Percentiles rank a stretch among this genome's conserved stretches.
phyloP scores from a whole-genome alignment of 495 filamentous ascomycete genomes.

The Durotheca rogersii region DNA sequence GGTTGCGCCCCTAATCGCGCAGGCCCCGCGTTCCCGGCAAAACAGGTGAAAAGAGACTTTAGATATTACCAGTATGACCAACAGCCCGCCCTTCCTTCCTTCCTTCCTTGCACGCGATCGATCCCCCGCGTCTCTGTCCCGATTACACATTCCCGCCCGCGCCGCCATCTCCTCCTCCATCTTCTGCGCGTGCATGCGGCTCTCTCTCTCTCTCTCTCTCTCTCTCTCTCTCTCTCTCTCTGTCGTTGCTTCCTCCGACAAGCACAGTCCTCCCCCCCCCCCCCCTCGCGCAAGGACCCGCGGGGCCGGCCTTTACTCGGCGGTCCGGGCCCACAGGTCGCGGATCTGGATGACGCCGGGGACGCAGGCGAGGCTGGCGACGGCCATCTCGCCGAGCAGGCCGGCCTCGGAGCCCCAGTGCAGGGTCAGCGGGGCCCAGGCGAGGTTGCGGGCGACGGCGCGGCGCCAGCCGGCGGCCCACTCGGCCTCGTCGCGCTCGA shows the following conservation, averaged over 20 bases:
- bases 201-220: background rate
- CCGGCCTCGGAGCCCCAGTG: conserved; percentile 83
- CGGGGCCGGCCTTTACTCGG: conserved; percentile 25
- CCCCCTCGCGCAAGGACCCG: too few relatives aligned
- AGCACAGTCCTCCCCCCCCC: background rate
- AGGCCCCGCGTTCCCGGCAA: too few relatives aligned
- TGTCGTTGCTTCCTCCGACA: background rate
- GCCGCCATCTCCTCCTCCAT: too few relatives aligned
- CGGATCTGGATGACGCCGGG: conserved; percentile 67
- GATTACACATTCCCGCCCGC: too few relatives aligned
- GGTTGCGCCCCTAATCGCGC: too few relatives aligned
- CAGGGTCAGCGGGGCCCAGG: conserved; percentile 61
- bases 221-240: background rate
- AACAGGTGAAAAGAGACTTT: too few relatives aligned
- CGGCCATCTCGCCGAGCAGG: conserved; percentile 54
- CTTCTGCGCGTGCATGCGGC: too few relatives aligned
- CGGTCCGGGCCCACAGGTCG: conserved; percentile 60
- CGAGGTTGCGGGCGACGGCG: conserved; percentile 50
- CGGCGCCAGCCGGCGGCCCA: conserved; percentile 48
- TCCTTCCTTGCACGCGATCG: too few relatives aligned
- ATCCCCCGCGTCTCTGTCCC: too few relatives aligned
- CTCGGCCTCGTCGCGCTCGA: conserved; percentile 44
- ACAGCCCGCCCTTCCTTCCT: too few relatives aligned
- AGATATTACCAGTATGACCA: too few relatives aligned
- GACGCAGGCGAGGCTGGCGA: conserved; percentile 66